Percentiles rank a stretch among this genome's conserved stretches.
Conservation (phyloP, 169 alveolate species). For the Cyclospora cayetanensis region DNA sequence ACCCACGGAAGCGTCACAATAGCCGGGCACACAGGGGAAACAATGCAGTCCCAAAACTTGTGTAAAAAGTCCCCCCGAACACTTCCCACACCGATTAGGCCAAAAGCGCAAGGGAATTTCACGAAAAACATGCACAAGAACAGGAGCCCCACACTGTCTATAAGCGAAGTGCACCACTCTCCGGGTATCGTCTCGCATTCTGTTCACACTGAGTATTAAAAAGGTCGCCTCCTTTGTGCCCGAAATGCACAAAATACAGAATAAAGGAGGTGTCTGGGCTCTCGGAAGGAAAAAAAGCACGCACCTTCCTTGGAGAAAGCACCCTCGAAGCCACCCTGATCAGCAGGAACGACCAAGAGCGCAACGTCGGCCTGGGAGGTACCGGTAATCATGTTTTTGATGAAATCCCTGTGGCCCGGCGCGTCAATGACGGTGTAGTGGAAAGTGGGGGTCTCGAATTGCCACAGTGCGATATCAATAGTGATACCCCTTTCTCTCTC, state of each 20-base stretch:
- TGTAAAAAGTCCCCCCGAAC: too few species aligned
- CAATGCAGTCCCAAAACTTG: too few species aligned
- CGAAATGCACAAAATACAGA: background rate
- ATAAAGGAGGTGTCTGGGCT: background rate
- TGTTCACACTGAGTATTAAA: too few species aligned
- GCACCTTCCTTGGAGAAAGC: conserved; percentile 90
- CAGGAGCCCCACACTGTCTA: too few species aligned
- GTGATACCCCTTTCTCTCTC: conserved; percentile 99
- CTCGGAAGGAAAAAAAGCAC: background rate
- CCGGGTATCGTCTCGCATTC: too few species aligned
- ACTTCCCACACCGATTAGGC: too few species aligned
- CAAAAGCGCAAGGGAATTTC: too few species aligned
- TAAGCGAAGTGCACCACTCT: too few species aligned
- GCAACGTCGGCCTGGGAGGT: conserved; percentile 99
- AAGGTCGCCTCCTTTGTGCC: background rate
- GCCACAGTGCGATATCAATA: conserved; percentile 97
- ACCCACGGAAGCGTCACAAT: too few species aligned
- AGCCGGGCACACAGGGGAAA: too few species aligned
- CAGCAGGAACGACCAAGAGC: conserved; percentile 97
- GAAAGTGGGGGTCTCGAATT: conserved; percentile 96
- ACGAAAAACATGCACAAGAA: too few species aligned
- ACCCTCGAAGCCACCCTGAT: conserved; percentile 98
- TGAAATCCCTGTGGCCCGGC: conserved; percentile 99
- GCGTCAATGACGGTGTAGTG: conserved; percentile 99
- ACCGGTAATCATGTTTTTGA: conserved; percentile 99